phyloP scores from a whole-genome alignment of 2,329 filamentous ascomycete genomes.

The Cladosporium sphaerospermum region DNA sequence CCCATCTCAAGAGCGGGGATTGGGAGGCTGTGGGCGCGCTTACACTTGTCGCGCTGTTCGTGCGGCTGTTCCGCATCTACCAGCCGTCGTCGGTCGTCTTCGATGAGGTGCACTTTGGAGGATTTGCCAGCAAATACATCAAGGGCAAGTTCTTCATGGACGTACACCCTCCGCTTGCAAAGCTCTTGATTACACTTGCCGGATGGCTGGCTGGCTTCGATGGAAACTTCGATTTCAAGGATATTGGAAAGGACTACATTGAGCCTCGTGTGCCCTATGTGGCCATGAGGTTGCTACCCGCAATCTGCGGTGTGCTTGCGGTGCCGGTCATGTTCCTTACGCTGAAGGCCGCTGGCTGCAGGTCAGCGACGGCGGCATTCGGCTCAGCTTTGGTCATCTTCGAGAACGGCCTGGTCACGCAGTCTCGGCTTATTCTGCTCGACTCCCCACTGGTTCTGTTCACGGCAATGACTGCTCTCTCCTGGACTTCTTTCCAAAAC shows the following conservation, averaged over 20 bases:
- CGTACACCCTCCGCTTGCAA: slow-evolving; percentile 95
- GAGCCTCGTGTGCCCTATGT: slow-evolving; percentile 95
- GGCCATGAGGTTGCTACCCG: slow-evolving; percentile 90
- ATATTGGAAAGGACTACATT: slow-evolving; percentile 97
- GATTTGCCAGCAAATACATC: slow-evolving; percentile 98
- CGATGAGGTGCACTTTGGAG: slow-evolving; percentile 98
- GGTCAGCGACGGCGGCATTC: slow-evolving; percentile 74
- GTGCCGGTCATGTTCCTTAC: slow-evolving; percentile 93
- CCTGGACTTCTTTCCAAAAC: slow-evolving; percentile 91
- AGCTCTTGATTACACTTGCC: slow-evolving; percentile 90
- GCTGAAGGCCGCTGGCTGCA: slow-evolving; percentile 83
- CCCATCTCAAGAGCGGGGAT: slow-evolving; percentile 75
- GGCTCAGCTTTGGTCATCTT: slow-evolving; percentile 86
- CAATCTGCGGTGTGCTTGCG: slow-evolving; percentile 78
- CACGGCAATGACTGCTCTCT: slow-evolving; percentile 82
- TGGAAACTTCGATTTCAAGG: slow-evolving; percentile 96
- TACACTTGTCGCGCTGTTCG: slow-evolving; percentile 67
- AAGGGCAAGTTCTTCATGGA: slow-evolving; percentile 99
- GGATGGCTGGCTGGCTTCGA: slow-evolving; percentile 94
- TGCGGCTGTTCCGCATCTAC: slow-evolving; percentile 92
- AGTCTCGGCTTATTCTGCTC: slow-evolving; percentile 90
- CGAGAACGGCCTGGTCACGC: slow-evolving; percentile 91
- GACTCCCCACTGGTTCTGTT: slow-evolving; percentile 92
- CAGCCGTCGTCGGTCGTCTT: slow-evolving; percentile 96
- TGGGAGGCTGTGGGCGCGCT: slow-evolving; percentile 70